Conservation (phyloP, 306 rosid species). For the Abrus precatorius region DNA sequence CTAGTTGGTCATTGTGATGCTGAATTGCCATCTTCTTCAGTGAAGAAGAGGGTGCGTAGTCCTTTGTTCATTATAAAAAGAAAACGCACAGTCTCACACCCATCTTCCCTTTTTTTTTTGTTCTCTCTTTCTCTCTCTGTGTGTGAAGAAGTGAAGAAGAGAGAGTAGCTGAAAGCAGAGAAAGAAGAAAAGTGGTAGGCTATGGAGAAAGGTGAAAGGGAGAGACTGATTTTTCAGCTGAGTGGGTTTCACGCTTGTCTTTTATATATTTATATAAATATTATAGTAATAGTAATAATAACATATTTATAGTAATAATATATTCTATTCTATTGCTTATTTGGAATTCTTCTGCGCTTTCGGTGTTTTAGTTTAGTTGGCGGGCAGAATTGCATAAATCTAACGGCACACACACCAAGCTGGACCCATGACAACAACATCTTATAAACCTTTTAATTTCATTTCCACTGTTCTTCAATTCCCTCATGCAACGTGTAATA, state of each 20-base stretch:
- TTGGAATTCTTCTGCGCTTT: conserved; percentile 64
- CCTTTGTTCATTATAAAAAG: conserved; percentile 63
- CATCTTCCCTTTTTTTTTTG: conserved; percentile 41
- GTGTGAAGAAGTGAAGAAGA: conserved; percentile 48
- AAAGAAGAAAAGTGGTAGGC: conserved; percentile 21
- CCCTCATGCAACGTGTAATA: not conserved
- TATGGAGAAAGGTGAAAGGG: conserved; percentile 15
- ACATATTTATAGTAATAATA: not conserved
- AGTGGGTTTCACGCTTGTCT: conserved; percentile 87
- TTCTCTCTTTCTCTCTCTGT: conserved; percentile 22
- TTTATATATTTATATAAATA: conserved; percentile 52
- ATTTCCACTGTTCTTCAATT: not conserved
- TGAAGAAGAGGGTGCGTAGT: conserved; percentile 66
- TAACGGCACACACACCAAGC: conserved; percentile 78
- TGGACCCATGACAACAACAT: conserved; percentile 76
- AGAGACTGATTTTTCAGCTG: conserved; percentile 54
- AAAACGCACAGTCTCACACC: conserved; percentile 52
- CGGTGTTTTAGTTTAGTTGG: conserved; percentile 85
- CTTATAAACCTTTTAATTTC: conserved; percentile 44
- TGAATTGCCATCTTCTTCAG: conserved; percentile 77
- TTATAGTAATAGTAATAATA: not conserved
- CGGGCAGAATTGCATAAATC: conserved; percentile 62
- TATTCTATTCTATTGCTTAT: not conserved
- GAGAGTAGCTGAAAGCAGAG: conserved; percentile 39
- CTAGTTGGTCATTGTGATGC: conserved; percentile 48